Conservation (phyloP, 2,329 filamentous ascomycete species). For the Juglanconis oblonga region DNA sequence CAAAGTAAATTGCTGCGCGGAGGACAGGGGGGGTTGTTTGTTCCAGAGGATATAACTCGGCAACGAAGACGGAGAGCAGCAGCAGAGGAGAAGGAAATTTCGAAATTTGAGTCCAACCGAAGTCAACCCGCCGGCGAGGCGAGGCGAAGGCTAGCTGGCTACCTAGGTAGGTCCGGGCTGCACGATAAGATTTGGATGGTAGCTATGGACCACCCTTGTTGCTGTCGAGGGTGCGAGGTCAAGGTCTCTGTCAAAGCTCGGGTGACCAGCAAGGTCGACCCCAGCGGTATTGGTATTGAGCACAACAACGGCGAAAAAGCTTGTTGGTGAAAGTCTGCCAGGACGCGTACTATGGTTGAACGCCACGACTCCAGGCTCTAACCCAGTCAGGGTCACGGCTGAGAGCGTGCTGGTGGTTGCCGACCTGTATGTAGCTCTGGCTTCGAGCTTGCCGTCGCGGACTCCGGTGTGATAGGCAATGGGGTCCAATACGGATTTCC, state of each 20-base stretch:
- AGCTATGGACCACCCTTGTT: slow-evolving; percentile 12
- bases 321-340: too few species aligned
- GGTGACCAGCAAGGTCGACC: slow-evolving; percentile 8
- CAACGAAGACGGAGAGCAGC: not conserved
- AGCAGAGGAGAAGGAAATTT: not conserved
- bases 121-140: not conserved
- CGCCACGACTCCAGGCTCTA: not conserved
- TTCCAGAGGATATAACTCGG: not conserved
- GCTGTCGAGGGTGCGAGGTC: not conserved
- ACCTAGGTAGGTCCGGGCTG: not conserved
- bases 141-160: too few species aligned
- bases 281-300: not conserved
- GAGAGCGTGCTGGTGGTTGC: not conserved
- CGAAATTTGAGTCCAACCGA: not conserved
- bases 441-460: not conserved
- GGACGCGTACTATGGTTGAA: too few species aligned
- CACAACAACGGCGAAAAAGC: not conserved
- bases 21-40: too few species aligned
- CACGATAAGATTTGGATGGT: slow-evolving; percentile 4
- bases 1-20: too few species aligned
- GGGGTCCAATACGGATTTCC: not conserved
- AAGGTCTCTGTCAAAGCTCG: slow-evolving; percentile 1
- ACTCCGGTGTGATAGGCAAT: not conserved
- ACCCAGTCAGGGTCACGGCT: not conserved
- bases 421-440: not conserved